These are phyloP conservation scores for Cutaneotrichosporon spelunceum DNA, from an alignment of 1,284 basidiomycete species.

Conservation along the genomic window DNA sequence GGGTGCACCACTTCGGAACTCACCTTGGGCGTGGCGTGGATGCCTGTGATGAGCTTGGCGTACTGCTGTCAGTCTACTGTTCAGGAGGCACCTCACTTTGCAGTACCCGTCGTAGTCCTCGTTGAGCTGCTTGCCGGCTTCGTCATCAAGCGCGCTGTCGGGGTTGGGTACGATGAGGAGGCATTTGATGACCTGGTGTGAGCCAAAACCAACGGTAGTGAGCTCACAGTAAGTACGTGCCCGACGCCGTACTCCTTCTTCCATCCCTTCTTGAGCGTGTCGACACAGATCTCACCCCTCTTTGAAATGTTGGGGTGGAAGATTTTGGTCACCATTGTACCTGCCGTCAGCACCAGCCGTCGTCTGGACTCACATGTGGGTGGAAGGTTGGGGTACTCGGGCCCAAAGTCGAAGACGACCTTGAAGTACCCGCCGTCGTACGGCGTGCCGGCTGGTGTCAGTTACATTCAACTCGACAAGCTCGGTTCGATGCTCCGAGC, in stretches of 20 bases:
- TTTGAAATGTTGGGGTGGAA: constrained; percentile 94
- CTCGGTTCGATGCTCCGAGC: not conserved
- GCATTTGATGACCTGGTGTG: constrained; percentile 71
- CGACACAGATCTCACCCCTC: constrained; percentile 90
- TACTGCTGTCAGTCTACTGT: constrained; percentile 14
- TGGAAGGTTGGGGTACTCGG: constrained; percentile 84
- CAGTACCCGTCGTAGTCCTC: constrained; percentile 85
- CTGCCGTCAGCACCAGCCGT: constrained; percentile 51
- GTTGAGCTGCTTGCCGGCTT: constrained; percentile 83
- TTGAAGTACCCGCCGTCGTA: constrained; percentile 88
- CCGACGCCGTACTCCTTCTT: constrained; percentile 83
- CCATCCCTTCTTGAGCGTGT: constrained; percentile 97
- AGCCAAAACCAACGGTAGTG: not conserved
- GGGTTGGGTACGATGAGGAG: constrained; percentile 94
- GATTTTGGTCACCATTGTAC: constrained; percentile 85
- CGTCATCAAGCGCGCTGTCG: constrained; percentile 90
- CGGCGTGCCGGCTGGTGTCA: constrained; percentile 70
- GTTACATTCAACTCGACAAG: not conserved
- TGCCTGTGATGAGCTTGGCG: constrained; percentile 30
- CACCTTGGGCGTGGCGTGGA: constrained; percentile 32
- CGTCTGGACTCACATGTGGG: constrained; percentile 71
- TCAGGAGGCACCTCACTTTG: constrained; percentile 44
- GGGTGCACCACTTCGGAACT: not conserved
- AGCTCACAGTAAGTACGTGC: constrained; percentile 70
- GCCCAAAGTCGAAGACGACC: constrained; percentile 75